Base-by-base conservation (phyloP, 495 filamentous ascomycete genomes). In the Penicillium antarcticum region DNA sequence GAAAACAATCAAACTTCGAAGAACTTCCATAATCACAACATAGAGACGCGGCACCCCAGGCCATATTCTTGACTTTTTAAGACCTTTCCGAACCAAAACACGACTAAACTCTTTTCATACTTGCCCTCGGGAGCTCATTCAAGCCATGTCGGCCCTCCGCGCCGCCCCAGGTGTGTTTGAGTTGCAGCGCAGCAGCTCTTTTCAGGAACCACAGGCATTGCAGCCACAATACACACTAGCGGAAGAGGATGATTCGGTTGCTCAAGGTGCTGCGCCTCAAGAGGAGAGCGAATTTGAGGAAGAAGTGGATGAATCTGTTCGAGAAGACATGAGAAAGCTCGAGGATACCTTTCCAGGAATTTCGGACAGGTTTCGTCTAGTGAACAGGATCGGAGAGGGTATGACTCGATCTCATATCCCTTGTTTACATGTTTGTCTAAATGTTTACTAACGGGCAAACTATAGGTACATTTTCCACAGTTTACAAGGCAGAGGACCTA, bases 401-500 rank as follows among this genome's bases (percentile, higher is more conserved):
- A 66, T 35, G 44, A 13, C 5, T 41, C 23, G 38, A 36, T 35
- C 38, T 31, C 38, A 13, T 46, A 46, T 33, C n/a, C 3, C 14
- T 32, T 32, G 2, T 38, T 42, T 43, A 10, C 12, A 1, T 10
- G 2, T 2, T 23, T 23, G 21, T 23, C 21, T n/a, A n/a, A n/a
- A 23, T 23, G 17, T n/a, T 48, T 4, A 41, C 56, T 58, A 36
- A 68, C 48, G 45, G 12, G 4, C 5, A 42, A 50, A 52, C 50
- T 32, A 31, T 60, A 92, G 89, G 91, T 32, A 99, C 94, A 14
- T 99, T 99, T 61, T 97, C 92, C 0, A 97, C 92, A 10, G 94
- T 99, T 0, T 99, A 97, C 72, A 97, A 97, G 67, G 94, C 94
- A 31, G 94, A 99, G 69, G 95, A 99, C 65, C 72, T 97, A n/a